Percentiles rank a stretch among this genome's conserved stretches.
Conservation (phyloP, 306 rosid genomes). For the Luffa acutangula region DNA sequence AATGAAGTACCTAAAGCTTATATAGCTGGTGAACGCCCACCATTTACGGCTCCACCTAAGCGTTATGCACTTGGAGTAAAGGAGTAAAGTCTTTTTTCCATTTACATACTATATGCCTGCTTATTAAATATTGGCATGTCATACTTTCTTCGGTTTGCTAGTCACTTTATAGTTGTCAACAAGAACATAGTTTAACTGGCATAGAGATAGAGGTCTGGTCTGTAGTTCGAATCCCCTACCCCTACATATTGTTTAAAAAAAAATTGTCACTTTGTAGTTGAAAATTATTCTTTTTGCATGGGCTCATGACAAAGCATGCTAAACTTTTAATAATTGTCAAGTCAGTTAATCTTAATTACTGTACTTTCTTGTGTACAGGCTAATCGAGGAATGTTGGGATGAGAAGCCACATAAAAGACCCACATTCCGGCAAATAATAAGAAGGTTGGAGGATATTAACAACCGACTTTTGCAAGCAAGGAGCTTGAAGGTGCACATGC, state of each 20-base stretch:
- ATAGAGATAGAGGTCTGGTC: too few relatives aligned
- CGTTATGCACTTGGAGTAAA: slow-evolving; percentile 58
- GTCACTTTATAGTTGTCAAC: background rate
- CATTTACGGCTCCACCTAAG: slow-evolving; percentile 61
- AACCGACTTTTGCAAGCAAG: slow-evolving; percentile 36
- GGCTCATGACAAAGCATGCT: background rate
- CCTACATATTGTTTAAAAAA: too few relatives aligned
- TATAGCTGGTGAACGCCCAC: slow-evolving; percentile 65
- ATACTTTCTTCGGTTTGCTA: background rate
- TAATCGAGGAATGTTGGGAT: slow-evolving; percentile 86
- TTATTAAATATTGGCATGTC: background rate
- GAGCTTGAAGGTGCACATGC: slow-evolving; percentile 62
- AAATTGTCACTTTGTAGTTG: background rate
- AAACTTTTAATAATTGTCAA: background rate
- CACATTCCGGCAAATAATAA: slow-evolving; percentile 70
- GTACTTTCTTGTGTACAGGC: slow-evolving; percentile 28
- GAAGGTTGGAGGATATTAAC: slow-evolving; percentile 53
- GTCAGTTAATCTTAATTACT: background rate
- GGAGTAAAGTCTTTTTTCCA: slow-evolving; percentile 29
- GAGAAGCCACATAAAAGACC: slow-evolving; percentile 79
- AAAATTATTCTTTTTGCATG: background rate
- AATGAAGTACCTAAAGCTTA: slow-evolving; percentile 62
- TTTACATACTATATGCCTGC: background rate
- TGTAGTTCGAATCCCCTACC: too few relatives aligned
- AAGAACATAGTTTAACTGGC: too few relatives aligned